These are phyloP conservation scores for Paraconiothyrium sp. DNA, from an alignment of 2,329 filamentous ascomycete genomes.

Conservation along the genomic window DNA sequence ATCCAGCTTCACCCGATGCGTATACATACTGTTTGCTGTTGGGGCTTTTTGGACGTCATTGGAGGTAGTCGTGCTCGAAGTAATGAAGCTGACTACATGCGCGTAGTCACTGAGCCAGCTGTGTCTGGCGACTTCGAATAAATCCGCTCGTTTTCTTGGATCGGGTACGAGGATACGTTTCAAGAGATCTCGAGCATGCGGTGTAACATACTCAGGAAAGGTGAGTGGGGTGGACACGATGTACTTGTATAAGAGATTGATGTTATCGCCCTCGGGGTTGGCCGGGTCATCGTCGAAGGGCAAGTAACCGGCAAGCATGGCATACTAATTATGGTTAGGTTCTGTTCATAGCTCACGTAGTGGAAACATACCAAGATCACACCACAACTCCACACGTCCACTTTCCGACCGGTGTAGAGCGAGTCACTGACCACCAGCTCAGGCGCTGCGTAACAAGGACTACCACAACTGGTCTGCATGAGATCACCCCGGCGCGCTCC, in stretches of 20 bases:
- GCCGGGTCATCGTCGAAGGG: conserved; percentile 98
- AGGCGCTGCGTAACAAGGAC: conserved; percentile 95
- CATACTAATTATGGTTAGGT: conserved; percentile 71
- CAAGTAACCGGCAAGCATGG: conserved; percentile 96
- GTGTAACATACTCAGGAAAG: conserved; percentile 98
- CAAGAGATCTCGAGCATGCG: conserved; percentile 91
- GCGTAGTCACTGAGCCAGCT: conserved; percentile 98
- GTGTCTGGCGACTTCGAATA: conserved; percentile 96
- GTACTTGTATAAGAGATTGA: conserved; percentile 98
- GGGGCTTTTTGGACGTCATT: conserved; percentile 85
- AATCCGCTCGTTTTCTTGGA: conserved; percentile 89
- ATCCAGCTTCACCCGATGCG: neutral
- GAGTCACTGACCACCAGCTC: conserved; percentile 98
- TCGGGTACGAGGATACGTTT: conserved; percentile 95
- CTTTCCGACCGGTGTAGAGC: conserved; percentile 94
- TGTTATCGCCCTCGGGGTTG: conserved; percentile 98
- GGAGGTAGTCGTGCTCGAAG: conserved; percentile 89
- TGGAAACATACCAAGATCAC: conserved; percentile 84
- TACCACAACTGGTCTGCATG: conserved; percentile 99
- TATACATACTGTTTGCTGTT: conserved; percentile 64
- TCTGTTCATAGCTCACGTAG: conserved; percentile 17
- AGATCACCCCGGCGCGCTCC: conserved; percentile 87
- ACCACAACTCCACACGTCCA: conserved; percentile 99
- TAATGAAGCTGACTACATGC: conserved; percentile 96
- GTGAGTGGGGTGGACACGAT: conserved; percentile 97